Percentiles rank a stretch among this genome's conserved stretches.
Conservation (phyloP, 495 filamentous ascomycete genomes). For the Neurospora sp. region DNA sequence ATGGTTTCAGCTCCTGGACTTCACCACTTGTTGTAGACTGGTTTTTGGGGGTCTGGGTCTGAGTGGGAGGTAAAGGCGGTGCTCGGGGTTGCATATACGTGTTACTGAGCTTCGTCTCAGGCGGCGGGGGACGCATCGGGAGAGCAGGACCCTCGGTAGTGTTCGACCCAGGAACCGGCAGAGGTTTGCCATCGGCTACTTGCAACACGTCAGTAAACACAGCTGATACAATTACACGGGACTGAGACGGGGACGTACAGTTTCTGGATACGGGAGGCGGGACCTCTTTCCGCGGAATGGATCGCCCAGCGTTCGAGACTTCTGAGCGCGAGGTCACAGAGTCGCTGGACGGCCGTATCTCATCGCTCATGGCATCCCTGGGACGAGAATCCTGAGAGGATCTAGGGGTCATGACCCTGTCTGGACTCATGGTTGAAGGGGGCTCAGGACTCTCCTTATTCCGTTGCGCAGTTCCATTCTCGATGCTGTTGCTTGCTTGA, state of each 20-base stretch:
- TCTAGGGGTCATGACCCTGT: conserved; percentile 34
- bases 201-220: not conserved
- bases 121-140: conserved; percentile 16
- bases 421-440: conserved; percentile 21
- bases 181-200: conserved; percentile 32
- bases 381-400: conserved; percentile 38
- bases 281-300: conserved; percentile 40
- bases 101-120: conserved; percentile 39
- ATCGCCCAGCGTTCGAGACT: conserved; percentile 20
- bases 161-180: conserved; percentile 11
- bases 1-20: conserved; percentile 43
- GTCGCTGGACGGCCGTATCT: conserved; percentile 32
- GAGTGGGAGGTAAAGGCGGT: conserved; percentile 48
- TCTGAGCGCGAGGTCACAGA: conserved; percentile 15
- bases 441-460: conserved; percentile 20
- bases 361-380: conserved; percentile 30
- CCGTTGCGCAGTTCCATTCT: conserved; percentile 17
- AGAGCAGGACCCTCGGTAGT: conserved; percentile 6
- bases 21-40: conserved; percentile 41
- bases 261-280: conserved; percentile 25
- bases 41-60: conserved; percentile 42
- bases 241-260: conserved; percentile 8
- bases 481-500: conserved; percentile 31
- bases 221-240: not conserved
- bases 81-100: conserved; percentile 54